Base-by-base conservation (phyloP, 2,329 filamentous ascomycete genomes). In the Gaeumannomyces sp. region DNA sequence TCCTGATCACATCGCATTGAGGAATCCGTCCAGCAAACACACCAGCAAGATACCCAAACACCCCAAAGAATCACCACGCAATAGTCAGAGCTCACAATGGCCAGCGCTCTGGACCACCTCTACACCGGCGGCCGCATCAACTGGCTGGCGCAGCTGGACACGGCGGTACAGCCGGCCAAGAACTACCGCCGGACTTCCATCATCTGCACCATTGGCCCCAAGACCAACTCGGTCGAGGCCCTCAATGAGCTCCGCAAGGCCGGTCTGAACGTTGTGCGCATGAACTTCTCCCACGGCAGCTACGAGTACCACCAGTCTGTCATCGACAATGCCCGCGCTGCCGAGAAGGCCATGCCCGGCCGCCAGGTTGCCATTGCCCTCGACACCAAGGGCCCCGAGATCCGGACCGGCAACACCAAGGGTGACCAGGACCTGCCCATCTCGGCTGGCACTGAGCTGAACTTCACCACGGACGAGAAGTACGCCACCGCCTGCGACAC, bases 181-280 rank as follows among this genome's bases (percentile, higher is more conserved):
- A 93, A 96, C 83, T 96, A 95, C 81, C 92, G 95, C 75, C 90
- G 95, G 72, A 97, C 94, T 69, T 97, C 93, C 76, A 99, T 99
- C 83, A 97, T 99, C 80, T 93, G 94, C 83, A 98, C 95, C 73
- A 98, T 99, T 77, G 95, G 95, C 68, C 95, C 95, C 76, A 99
- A 98, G 89, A 99, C 95, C 73, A 99, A 99, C 85, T 96, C 92
- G 53, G 89, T 93, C 66, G 91, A 97, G 83, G 93, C 93, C 80
- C 96, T 99, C 83, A 98, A 98, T 81, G 86, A 89, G 78, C 91
- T 99, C 73, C 92, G 94, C 78, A 86, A 85, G 75, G 90, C 89
- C 70, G 95, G 95, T 80, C 89, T 98, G 74, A 98, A 98, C 81
- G 93, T 99, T 71, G 95, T 98, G 72, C 94, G 95, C 82, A 99